Evolutionary conservation across 495 filamentous ascomycete genomes (phyloP), one percentile per base, ranked within the genome.

Genomic region (Xylaria nigripes): DNA sequence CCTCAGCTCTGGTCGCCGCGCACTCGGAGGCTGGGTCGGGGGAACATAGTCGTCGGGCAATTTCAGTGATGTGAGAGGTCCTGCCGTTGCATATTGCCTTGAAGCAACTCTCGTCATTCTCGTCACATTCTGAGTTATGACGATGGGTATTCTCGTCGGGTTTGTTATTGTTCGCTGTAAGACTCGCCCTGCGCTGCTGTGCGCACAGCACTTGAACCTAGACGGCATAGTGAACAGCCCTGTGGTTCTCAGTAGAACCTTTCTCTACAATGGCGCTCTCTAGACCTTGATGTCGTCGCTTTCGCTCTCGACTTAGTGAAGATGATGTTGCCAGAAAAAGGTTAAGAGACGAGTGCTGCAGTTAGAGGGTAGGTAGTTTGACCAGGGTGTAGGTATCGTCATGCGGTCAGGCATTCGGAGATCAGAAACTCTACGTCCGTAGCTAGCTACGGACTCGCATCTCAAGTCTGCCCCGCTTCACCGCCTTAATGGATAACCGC

Each of bases 11-110:
- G 92, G 81, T 27, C 83, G 86, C 60, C 89, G 86, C 69, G 93
- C 83, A 29, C 89, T 96, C 9, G 90, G 91, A 1, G 90, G 91
- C 70, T 95, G 90, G 0, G 83, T 87, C 6, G 81, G 76, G 24
- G 88, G 84, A 68, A 79, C 60, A 68, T 70, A 60, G 78, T 79
- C 64, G 64, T 68, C 63, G 64, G 80, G 69, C 72, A 83, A 54
- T 74, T 68, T 66, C 75, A 70, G 18, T 71, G 66, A 36, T 73
- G 70, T 38, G 73, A 83, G 51, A 13, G 75, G 64, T 10, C 70
- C 61, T 25, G 63, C 65, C 13, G 60, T 67, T 3, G 73, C 70
- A 60, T 71, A 73, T 8, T 63, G 58, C 48, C 69, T 70, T 7
- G 68, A 50, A 8, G 54, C 42, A 1, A 52, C 2, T 44, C 47